Evolutionary conservation across 768 basidiomycete species (phyloP).

Genomic region (Hericium alpestre): DNA sequence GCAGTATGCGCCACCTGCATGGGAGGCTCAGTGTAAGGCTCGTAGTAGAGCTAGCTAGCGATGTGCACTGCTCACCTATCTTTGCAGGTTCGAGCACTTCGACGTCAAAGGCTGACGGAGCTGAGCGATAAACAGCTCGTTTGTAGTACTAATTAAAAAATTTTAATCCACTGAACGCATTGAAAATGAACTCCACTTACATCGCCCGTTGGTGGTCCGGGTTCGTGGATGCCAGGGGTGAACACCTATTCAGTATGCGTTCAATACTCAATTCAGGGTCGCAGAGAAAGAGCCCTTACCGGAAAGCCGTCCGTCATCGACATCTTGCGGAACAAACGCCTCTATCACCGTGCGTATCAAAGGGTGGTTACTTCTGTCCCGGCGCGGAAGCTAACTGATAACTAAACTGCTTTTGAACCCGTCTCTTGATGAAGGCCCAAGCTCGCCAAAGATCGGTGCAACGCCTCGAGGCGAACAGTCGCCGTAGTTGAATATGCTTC

Average conservation of each 20-base stretch:
- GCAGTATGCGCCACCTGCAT: conserved; percentile 9
- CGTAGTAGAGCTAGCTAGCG: too few species aligned
- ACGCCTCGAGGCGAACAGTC: too few species aligned
- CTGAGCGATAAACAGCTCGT: conserved; percentile 6
- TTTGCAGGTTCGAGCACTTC: conserved; percentile 10
- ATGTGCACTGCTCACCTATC: conserved; percentile 9
- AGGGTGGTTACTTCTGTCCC: too few species aligned
- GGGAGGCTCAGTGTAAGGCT: too few species aligned
- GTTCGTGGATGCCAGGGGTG: neutral
- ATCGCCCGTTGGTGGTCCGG: conserved; percentile 1
- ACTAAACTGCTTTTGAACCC: too few species aligned
- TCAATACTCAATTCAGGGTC: neutral
- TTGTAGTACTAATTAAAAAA: conserved; percentile 16
- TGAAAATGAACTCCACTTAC: neutral
- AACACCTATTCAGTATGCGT: neutral
- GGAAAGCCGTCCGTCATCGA: neutral
- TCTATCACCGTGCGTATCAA: too few species aligned
- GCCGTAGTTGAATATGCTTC: too few species aligned
- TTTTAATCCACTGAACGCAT: neutral
- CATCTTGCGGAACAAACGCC: neutral
- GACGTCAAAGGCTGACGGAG: conserved; percentile 6
- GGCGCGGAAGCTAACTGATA: too few species aligned
- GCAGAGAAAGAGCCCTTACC: neutral
- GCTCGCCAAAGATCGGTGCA: too few species aligned
- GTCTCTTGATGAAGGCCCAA: too few species aligned